Base-by-base conservation (phyloP, 2,329 filamentous ascomycete genomes). In the Botrytis fabae region DNA sequence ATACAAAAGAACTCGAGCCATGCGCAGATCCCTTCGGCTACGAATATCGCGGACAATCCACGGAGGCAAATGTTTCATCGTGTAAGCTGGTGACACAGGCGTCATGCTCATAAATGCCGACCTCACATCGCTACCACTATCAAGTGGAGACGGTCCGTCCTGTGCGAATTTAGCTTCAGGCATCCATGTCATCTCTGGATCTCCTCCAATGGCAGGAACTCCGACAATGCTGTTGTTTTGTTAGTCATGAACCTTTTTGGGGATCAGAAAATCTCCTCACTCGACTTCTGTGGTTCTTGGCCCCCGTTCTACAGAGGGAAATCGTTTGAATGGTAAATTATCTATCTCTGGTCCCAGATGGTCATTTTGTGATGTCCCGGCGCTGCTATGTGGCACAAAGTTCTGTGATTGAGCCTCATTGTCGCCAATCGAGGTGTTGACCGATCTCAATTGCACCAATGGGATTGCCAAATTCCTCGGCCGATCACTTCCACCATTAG, bases 1-100 rank as follows among this genome's bases (percentile, higher is more conserved):
- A 66, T 51, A 66, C 6, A 66, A 28, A 66, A 66, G 44, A 38
- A 66, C 32, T n/a, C 63, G 44, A 20, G 32, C 46, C 63, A 54
- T 66, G 12, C 48, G 25, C 12, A 54, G 46, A 14, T 68, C 35
- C 8, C 54, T 28, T 7, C 25, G 46, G 4, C 46, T 54, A 14
- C 48, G 25, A 68, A 57, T 40, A 38, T 46, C 64, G 38, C 64
- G 14, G 18, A 25, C n/a, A 5, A 28, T 68, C 46, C 25, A 68
- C 35, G 48, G 8, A 42, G 46, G 25, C 9, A 68, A 18, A 40
- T 25, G 20, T 12, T 51, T 28, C 35, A 28, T 40, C 4, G 25
- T 40, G 32, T 68, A 54, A 54, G 35, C 46, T 32, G 64, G 35
- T n/a, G 35, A 54, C 1, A 68, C 6, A 40, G 9, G 25, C 14